Conservation (phyloP, 805 yeast genomes). For the Pichia insulana region DNA sequence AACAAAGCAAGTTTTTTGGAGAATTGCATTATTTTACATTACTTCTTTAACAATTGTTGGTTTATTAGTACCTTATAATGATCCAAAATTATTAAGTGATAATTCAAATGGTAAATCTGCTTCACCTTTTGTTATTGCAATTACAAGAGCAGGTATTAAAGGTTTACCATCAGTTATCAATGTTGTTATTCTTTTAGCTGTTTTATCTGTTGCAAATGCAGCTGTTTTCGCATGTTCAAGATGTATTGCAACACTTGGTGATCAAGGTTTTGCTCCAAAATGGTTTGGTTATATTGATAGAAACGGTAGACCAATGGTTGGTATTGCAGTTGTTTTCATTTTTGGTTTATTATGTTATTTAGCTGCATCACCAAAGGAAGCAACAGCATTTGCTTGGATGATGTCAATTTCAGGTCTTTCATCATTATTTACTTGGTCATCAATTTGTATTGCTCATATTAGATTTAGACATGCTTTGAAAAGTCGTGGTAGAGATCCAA, state of each 20-base stretch:
- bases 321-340: conserved; percentile 44
- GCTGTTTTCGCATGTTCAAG: conserved; percentile 69
- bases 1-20: conserved; percentile 53
- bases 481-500: conserved; percentile 57
- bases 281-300: conserved; percentile 63
- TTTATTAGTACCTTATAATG: conserved; percentile 47
- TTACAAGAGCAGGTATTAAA: conserved; percentile 49
- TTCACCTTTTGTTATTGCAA: conserved; percentile 72
- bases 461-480: conserved; percentile 62
- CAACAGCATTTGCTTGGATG: conserved; percentile 63
- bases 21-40: conserved; percentile 47
- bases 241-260: conserved; percentile 58
- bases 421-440: conserved; percentile 74
- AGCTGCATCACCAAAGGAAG: conserved; percentile 49
- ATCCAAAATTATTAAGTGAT: conserved; percentile 37
- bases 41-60: conserved; percentile 41
- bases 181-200: conserved; percentile 64
- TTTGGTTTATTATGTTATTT: conserved; percentile 56
- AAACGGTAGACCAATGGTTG: conserved; percentile 69
- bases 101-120: conserved; percentile 46
- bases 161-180: conserved; percentile 68
- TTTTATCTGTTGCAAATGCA: conserved; percentile 69
- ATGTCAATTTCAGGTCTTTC: conserved; percentile 71
- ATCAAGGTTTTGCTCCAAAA: conserved; percentile 61
- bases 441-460: conserved; percentile 59